A percentile compares a stretch with the other conserved stretches of the same genome.
Evolutionary conservation across 306 rosid genomes (phyloP).

Genomic region (Lathyrus oleraceus): DNA sequence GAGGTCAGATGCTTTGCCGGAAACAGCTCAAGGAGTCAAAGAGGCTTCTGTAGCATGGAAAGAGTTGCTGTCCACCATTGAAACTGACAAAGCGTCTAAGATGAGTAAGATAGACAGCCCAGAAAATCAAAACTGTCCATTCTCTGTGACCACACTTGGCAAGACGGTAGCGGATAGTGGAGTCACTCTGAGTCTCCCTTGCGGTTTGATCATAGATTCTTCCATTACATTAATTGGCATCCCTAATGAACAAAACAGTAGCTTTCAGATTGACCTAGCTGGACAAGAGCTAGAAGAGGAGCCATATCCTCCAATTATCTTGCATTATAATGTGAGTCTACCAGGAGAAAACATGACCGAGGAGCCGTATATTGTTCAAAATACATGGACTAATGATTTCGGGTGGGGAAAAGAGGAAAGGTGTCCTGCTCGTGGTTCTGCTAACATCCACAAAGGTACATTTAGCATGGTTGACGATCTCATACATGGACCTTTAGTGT

Average conservation of each 20-base stretch:
- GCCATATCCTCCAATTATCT: conserved; percentile 61
- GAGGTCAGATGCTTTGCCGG: conserved; percentile 81
- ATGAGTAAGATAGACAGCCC: conserved; percentile 38
- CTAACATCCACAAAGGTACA: conserved; percentile 60
- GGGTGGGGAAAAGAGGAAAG: conserved; percentile 88
- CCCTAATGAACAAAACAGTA: conserved; percentile 60
- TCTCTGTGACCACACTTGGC: conserved; percentile 51
- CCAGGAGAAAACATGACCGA: conserved; percentile 80
- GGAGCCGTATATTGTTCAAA: conserved; percentile 79
- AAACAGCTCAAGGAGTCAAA: conserved; percentile 77
- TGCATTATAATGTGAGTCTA: conserved; percentile 73
- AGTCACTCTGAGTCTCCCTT: conserved; percentile 68
- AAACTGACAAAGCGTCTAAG: conserved; percentile 49
- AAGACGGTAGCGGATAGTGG: conserved; percentile 41
- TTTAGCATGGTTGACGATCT: background rate
- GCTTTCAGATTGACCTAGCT: conserved; percentile 73
- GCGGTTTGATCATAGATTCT: conserved; percentile 84
- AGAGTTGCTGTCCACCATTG: conserved; percentile 53
- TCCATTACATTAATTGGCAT: conserved; percentile 80
- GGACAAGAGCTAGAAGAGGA: conserved; percentile 61
- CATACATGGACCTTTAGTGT: conserved; percentile 12
- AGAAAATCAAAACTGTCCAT: conserved; percentile 60
- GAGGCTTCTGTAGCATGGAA: conserved; percentile 91
- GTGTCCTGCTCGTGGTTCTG: conserved; percentile 68
- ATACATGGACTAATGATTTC: conserved; percentile 73